Evolutionary conservation across 768 basidiomycete species (phyloP).

Genomic region (Suillus tomentosus): DNA sequence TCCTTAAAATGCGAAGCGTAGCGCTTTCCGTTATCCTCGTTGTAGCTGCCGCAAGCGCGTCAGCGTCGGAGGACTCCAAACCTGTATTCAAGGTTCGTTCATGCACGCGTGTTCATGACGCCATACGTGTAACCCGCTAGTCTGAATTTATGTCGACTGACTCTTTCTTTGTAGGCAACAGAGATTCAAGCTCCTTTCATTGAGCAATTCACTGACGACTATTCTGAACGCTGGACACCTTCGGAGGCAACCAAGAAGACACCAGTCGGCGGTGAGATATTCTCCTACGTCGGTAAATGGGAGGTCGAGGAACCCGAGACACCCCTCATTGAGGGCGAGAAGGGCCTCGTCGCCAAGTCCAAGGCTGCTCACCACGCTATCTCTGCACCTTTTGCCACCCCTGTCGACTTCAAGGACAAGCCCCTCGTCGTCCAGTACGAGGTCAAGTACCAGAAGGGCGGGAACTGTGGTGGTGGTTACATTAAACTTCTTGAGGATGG

Average conservation of each 20-base stretch:
- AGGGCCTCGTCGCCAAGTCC: conserved; percentile 92
- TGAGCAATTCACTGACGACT: conserved; percentile 95
- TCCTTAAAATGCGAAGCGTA: conserved; percentile 78
- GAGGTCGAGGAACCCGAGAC: conserved; percentile 85
- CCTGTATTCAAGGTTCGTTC: conserved; percentile 67
- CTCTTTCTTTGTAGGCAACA: conserved; percentile 54
- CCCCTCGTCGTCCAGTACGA: conserved; percentile 97
- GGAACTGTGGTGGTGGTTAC: conserved; percentile 99
- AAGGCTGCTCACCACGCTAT: conserved; percentile 99
- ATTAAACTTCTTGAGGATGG: conserved; percentile 94
- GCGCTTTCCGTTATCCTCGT: conserved; percentile 74
- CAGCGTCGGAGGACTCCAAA: conserved; percentile 63
- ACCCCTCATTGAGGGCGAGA: conserved; percentile 80
- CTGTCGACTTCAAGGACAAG: conserved; percentile 80
- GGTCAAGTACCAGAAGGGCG: conserved; percentile 98
- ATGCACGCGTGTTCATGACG: conserved; percentile 8
- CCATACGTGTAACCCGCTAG: conserved; percentile 12
- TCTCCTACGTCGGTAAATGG: conserved; percentile 98
- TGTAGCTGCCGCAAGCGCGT: conserved; percentile 56
- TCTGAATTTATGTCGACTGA: conserved; percentile 12
- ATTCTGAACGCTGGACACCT: conserved; percentile 91
- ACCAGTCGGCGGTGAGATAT: conserved; percentile 91
- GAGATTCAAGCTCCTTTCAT: conserved; percentile 85
- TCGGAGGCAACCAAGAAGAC: conserved; percentile 99
- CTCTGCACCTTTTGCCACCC: conserved; percentile 81